These are phyloP conservation scores for Plasmodium ovale DNA, from an alignment of 169 alveolate genomes.

Conservation along the genomic window DNA sequence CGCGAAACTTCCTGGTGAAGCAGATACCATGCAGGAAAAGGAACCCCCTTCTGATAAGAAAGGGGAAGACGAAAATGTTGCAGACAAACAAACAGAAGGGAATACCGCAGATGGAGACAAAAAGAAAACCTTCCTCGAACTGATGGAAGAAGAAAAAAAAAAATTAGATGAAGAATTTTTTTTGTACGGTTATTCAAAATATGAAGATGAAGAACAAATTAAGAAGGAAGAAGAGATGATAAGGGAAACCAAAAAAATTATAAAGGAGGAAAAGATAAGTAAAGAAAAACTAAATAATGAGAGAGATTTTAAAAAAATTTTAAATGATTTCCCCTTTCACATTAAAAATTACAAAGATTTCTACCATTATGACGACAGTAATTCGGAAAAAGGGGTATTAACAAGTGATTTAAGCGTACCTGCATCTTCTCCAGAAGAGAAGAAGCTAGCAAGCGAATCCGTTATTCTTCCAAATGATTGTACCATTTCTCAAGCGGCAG, in stretches of 20 bases:
- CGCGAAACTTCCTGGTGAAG: neutral
- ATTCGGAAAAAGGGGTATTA: neutral
- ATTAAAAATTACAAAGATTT: slow-evolving; percentile 47
- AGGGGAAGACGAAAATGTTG: neutral
- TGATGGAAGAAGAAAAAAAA: slow-evolving; percentile 74
- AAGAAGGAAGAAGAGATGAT: slow-evolving; percentile 67
- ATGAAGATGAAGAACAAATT: slow-evolving; percentile 61
- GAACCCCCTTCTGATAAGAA: neutral
- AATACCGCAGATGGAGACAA: neutral
- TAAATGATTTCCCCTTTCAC: slow-evolving; percentile 38
- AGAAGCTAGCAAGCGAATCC: neutral
- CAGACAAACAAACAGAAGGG: neutral
- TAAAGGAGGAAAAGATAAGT: slow-evolving; percentile 43
- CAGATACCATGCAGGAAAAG: neutral
- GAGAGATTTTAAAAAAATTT: slow-evolving; percentile 48
- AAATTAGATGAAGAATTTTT: slow-evolving; percentile 75
- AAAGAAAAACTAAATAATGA: slow-evolving; percentile 25
- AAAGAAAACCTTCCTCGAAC: slow-evolving; percentile 47
- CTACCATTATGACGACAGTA: slow-evolving; percentile 18
- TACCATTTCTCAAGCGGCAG: neutral
- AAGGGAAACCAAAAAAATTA: slow-evolving; percentile 49
- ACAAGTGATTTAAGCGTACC: neutral
- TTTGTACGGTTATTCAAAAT: slow-evolving; percentile 68
- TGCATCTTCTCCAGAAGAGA: neutral
- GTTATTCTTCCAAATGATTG: neutral